phyloP scores from a whole-genome alignment of 2,329 filamentous ascomycete species.

The Cordyceps cateniannulata region DNA sequence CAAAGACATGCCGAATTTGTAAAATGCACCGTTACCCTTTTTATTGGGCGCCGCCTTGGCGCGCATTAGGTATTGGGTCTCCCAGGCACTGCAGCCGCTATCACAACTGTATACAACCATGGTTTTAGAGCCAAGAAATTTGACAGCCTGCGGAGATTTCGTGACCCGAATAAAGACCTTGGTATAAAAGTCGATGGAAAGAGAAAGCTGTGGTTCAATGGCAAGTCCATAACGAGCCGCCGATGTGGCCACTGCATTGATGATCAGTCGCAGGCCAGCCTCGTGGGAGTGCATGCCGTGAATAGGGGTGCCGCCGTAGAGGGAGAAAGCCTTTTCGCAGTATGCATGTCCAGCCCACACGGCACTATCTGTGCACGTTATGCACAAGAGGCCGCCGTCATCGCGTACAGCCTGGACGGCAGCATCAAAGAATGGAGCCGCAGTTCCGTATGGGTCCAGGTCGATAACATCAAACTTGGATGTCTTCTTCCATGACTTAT shows the following conservation, averaged over 20 bases:
- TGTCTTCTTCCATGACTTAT: conserved; percentile 31
- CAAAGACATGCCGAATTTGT: conserved; percentile 70
- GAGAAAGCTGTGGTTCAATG: conserved; percentile 83
- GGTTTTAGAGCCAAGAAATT: conserved; percentile 82
- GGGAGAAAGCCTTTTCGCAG: conserved; percentile 83
- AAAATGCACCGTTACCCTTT: conserved; percentile 61
- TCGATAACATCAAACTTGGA: conserved; percentile 87
- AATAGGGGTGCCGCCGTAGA: conserved; percentile 86
- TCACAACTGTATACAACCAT: conserved; percentile 94
- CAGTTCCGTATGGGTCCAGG: conserved; percentile 91
- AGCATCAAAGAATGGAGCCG: conserved; percentile 85
- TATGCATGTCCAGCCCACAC: conserved; percentile 95
- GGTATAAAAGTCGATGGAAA: conserved; percentile 94
- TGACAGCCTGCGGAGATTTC: conserved; percentile 77
- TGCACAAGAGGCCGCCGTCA: conserved; percentile 84
- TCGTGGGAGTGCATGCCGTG: conserved; percentile 87
- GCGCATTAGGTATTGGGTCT: conserved; percentile 69
- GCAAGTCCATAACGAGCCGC: conserved; percentile 80
- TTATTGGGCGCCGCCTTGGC: conserved; percentile 63
- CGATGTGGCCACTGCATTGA: conserved; percentile 72
- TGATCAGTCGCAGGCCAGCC: conserved; percentile 76
- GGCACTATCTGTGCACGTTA: conserved; percentile 93
- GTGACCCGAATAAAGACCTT: conserved; percentile 80
- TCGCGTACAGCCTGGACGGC: conserved; percentile 77
- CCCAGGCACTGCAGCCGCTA: conserved; percentile 84